A percentile compares a stretch with the other conserved stretches of the same genome.
Evolutionary conservation across 352 stramenopile genomes (phyloP).

Genomic region (Phytophthora lateralis): DNA sequence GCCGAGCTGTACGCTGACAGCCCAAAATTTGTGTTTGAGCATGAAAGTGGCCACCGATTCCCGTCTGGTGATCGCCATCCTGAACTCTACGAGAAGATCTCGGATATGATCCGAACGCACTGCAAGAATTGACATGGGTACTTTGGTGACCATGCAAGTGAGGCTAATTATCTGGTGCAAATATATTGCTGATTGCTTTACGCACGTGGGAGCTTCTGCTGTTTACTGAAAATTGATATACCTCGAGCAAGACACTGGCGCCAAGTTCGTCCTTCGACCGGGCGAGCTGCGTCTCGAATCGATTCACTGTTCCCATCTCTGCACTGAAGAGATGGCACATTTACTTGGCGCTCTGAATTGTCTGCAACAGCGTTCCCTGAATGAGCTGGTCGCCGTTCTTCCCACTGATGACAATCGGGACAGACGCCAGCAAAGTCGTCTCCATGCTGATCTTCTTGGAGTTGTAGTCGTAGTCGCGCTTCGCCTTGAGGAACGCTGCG

Average conservation of each 20-base stretch:
- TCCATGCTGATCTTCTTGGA: slow-evolving; percentile 75
- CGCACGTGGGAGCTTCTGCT: neutral
- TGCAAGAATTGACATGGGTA: slow-evolving; percentile 1
- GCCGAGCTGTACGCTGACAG: slow-evolving; percentile 30
- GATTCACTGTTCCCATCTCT: neutral
- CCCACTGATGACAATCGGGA: slow-evolving; percentile 83
- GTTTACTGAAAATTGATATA: slow-evolving; percentile 2
- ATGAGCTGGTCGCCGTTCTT: slow-evolving; percentile 87
- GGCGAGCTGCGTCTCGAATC: slow-evolving; percentile 6
- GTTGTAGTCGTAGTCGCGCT: slow-evolving; percentile 81
- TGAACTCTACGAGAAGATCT: slow-evolving; percentile 31
- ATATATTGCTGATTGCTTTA: slow-evolving; percentile 1
- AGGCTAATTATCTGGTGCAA: neutral
- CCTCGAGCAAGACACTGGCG: neutral
- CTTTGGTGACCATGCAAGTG: neutral
- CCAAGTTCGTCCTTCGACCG: slow-evolving; percentile 17
- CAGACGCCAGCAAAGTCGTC: slow-evolving; percentile 51
- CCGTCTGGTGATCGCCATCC: slow-evolving; percentile 28
- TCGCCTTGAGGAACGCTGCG: slow-evolving; percentile 65
- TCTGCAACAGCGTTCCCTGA: slow-evolving; percentile 32
- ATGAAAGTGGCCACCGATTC: slow-evolving; percentile 39
- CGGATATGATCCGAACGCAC: slow-evolving; percentile 25
- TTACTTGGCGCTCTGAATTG: slow-evolving; percentile 27
- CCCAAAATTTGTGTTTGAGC: slow-evolving; percentile 36
- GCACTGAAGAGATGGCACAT: neutral